phyloP scores from a whole-genome alignment of 2,329 filamentous ascomycete species.

The Emericellopsis atlantica region DNA sequence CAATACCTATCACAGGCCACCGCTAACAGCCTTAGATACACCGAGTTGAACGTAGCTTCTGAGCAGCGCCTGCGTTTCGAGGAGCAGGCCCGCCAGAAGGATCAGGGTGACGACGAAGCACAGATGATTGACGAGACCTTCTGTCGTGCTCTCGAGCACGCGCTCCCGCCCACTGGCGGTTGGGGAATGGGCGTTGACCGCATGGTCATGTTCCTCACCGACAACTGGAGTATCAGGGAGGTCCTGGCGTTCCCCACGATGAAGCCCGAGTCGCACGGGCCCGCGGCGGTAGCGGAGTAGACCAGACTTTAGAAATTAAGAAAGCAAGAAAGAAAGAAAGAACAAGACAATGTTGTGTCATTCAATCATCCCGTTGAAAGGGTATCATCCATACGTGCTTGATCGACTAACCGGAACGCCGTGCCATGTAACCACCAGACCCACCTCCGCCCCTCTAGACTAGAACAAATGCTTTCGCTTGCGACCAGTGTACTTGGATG shows the following conservation, averaged over 20 bases:
- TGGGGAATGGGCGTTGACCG: constrained; percentile 96
- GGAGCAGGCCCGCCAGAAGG: constrained; percentile 93
- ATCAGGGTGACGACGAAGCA: constrained; percentile 91
- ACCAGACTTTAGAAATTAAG: not conserved
- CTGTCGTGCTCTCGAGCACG: constrained; percentile 78
- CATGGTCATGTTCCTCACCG: constrained; percentile 87
- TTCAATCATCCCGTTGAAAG: too few species aligned
- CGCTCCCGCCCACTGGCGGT: constrained; percentile 84
- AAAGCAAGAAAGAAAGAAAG: constrained; percentile 1
- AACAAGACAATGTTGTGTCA: not conserved
- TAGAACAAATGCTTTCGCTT: constrained; percentile 73
- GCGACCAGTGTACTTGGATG: constrained; percentile 86
- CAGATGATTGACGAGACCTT: constrained; percentile 95
- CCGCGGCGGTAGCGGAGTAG: not conserved
- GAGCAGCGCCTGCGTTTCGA: constrained; percentile 78
- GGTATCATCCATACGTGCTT: too few species aligned
- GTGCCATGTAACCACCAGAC: constrained; percentile 12
- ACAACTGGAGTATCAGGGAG: constrained; percentile 90
- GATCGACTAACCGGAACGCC: not conserved
- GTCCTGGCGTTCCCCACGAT: constrained; percentile 96
- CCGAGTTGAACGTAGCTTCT: constrained; percentile 86
- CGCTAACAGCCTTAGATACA: constrained; percentile 41
- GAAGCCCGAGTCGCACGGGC: constrained; percentile 59
- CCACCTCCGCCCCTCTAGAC: constrained; percentile 7
- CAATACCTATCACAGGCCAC: not conserved